Base-by-base conservation (phyloP, 2,329 filamentous ascomycete species). In the Sarocladium kiliense region DNA sequence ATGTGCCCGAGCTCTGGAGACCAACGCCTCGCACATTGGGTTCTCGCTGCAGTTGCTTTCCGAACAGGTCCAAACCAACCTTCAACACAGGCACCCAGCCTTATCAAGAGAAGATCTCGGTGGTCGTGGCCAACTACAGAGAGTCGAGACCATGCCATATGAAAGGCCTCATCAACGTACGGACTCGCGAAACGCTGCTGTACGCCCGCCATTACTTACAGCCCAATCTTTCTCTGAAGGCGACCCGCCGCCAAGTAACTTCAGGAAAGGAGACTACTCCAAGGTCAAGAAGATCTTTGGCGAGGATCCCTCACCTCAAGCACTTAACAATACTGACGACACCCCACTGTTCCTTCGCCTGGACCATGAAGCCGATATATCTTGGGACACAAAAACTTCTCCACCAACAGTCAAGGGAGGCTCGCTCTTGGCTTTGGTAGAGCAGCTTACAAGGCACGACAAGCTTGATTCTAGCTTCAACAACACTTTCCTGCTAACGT, bases 401-500 rank as follows among this genome's bases (percentile, higher is more conserved):
- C 83, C 86, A 2, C 85, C 88, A 23, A 81, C 86, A 27, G 81
- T 99, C 56, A 94, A 92, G 69, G 94, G 93, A 61, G 94, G 94
- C 47, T 96, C 93, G 1, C 74, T 99, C 19, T 80, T 90, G 27
- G 94, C 89, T 3, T 77, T 99, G 56, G 94, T 97, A 5, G 94
- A 97, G 70, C 93, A 97, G 66, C 80, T 99, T 44, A 99, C 94
- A 16, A 85, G 94, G 50, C 94, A 99, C 66, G 94, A 99, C 73
- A 94, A 95, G 66, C 81, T 96, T 14, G 94, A 97, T 66, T 91
- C 92, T 2, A 93, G 82, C 59, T 97, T 97, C 74, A 97, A 97
- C 75, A 95, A 93, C 65, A 99, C 94, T 1, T 99, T 99, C 78
- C 84, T 99, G 16, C 82, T 99, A 36, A 99, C 94, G 1, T 99